Percentiles rank a stretch among this genome's conserved stretches.
These are phyloP conservation scores for Solanum medicagineum DNA, from an alignment of 257 asterid species.

Conservation along the genomic window DNA sequence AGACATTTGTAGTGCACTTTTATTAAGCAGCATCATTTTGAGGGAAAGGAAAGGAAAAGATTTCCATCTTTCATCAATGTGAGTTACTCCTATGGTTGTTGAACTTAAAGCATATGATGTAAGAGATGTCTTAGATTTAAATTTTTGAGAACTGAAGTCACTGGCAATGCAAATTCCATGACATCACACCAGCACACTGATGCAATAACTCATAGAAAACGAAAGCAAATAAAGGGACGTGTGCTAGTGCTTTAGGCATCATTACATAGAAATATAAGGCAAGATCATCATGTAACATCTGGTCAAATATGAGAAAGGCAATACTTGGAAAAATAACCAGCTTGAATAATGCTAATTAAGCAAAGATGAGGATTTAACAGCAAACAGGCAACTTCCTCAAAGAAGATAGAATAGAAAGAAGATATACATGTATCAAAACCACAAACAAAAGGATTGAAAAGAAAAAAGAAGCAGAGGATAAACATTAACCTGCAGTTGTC, in stretches of 20 bases:
- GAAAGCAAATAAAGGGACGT: neutral
- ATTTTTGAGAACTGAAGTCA: neutral
- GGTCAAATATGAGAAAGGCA: neutral
- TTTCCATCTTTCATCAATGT: neutral
- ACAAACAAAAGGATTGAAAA: neutral
- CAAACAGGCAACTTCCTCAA: neutral
- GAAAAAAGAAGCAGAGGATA: neutral
- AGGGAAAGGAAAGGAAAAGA: neutral
- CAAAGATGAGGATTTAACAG: neutral
- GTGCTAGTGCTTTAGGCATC: neutral
- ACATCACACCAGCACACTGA: neutral
- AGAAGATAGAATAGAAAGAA: neutral
- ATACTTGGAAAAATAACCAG: neutral
- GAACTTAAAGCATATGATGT: neutral
- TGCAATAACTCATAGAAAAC: neutral
- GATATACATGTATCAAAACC: neutral
- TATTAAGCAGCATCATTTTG: neutral
- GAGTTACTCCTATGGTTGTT: neutral
- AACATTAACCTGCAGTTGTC: constrained; percentile 17
- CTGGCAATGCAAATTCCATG: neutral
- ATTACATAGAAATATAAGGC: neutral
- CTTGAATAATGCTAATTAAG: neutral
- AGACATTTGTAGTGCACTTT: neutral
- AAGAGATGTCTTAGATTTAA: neutral
- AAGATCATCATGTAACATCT: neutral